Base-by-base conservation (phyloP, 2,329 filamentous ascomycete species). In the Simplicillium sp. region DNA sequence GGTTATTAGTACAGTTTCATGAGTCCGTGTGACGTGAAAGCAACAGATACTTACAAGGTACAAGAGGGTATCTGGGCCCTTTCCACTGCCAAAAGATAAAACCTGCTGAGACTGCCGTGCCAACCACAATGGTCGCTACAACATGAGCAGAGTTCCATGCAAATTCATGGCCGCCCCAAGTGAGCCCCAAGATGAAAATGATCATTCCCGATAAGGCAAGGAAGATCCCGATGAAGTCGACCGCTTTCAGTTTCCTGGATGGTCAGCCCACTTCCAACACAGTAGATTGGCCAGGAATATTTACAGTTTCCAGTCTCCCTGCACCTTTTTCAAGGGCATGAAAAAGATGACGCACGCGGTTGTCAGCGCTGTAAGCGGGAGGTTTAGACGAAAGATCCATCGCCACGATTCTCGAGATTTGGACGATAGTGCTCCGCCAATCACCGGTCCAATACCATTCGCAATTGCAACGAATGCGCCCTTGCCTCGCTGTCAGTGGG, bases 131-230 rank as follows among this genome's bases (percentile, higher is more conserved):
- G 0, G 75, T 72, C 0, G 62, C 64, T 36, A 81, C 64, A 11
- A 80, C 73, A 46, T 75, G 68, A 0, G 61, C 56, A 1, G 72
- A 75, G 2, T 63, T 54, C 77, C 77, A 82, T 1, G 65, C 50
- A 46, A 77, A 76, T 45, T 75, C 64, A 34, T 70, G 70, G 2
- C 77, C 78, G 17, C 75, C 77, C 75, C 77, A 81, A 3, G 73
- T 74, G 29, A 77, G 46, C 0, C 71, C 67, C 1, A 74, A 51
- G 42, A 75, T 60, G 2, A 75, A 50, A 1, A 73, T 54, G 0
- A 65, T 60, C 5, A 70, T 69, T 2, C 65, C 63, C 1, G 57
- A 63, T 6, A 75, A 55, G 7, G 70, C 65, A 0, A 75, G 56
- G 2, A 65, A 39, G 3, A 64, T 66, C 4, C 72, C 70, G 3